These are phyloP conservation scores for Pittosporum tobira DNA, from an alignment of 129 eudicot species.

Conservation along the genomic window DNA sequence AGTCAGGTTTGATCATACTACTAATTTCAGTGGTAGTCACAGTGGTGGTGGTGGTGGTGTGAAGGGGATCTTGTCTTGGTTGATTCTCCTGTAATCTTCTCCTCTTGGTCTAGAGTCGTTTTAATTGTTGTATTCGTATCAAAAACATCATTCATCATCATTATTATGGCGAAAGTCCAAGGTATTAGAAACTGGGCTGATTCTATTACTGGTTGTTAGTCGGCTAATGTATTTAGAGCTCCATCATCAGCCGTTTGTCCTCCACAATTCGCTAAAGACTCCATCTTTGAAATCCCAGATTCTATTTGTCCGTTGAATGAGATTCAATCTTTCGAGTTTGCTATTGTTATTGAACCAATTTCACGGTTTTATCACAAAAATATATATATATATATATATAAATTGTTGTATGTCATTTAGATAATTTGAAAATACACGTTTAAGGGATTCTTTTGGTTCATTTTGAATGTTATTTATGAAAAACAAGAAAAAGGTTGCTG, in stretches of 20 bases:
- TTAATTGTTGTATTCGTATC: neutral
- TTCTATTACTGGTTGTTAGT: conserved; percentile 28
- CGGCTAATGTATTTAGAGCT: conserved; percentile 31
- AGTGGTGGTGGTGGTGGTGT: too few species aligned
- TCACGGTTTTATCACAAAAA: neutral
- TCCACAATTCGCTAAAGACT: conserved; percentile 34
- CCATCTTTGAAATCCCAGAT: conserved; percentile 24
- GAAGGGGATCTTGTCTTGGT: too few species aligned
- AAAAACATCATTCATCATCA: conserved; percentile 2
- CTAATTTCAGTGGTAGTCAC: too few species aligned
- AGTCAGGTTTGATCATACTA: too few species aligned
- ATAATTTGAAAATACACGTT: too few species aligned
- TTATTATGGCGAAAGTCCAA: conserved; percentile 6
- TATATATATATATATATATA: neutral
- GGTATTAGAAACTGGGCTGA: conserved; percentile 30
- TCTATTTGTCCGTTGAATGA: conserved; percentile 30
- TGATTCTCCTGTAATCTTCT: neutral
- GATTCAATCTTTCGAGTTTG: conserved; percentile 18
- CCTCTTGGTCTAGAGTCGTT: neutral
- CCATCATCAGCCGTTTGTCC: conserved; percentile 25
- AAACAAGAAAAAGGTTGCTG: too few species aligned
- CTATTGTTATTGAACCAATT: conserved; percentile 50
- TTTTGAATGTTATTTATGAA: too few species aligned
- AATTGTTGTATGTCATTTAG: too few species aligned
- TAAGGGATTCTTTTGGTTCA: too few species aligned